Evolutionary conservation across 163 green algal genomes (phyloP), one percentile per base, ranked within the genome.

Genomic region (Chlamydomonas reinhardtii): DNA sequence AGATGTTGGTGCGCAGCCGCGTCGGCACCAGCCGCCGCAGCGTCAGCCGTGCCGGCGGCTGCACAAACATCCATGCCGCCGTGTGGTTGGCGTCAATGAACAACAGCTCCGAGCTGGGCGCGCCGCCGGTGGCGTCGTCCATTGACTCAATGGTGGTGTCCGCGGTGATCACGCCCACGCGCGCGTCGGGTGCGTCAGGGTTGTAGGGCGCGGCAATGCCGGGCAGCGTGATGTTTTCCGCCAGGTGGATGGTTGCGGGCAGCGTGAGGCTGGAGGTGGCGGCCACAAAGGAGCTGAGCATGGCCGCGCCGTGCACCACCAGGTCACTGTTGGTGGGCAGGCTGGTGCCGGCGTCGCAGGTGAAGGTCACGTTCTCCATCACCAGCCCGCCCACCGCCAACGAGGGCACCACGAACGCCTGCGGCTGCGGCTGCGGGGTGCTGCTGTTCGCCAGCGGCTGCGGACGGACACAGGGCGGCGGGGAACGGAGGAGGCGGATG

Each of bases 81-180:
- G 80, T 86, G 80, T 78, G 73, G 56, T 86, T 86, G 17, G 80
- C 70, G 20, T 86, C 80, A 34, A 86, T 56, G 6, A 56, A 86
- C 15, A 37, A 56, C 0, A 86, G 15, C 54, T 4, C 24, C 8
- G 32, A 31, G 22, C 3, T 4, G 14, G 31, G 31, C 27, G 17
- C 66, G 17, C 29, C 62, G 62, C n/a, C 48, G 1, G 48, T 56
- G 48, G 1, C 48, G 11, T 15, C 5, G 64, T 84, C 66, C 20
- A 48, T 0, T 6, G 32, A 29, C 19, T 64, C 79, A 11, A 56
- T 43, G 17, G 48, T 35, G 4, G 34, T 85, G 54, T 85, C 79
- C 12, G 31, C n/a, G n/a, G 68, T 85, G 11, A 77, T 27, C 5
- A 85, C 19, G 17, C 68, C 68, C 27, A 71, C 34, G 29, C 31